Evolutionary conservation across 1,284 basidiomycete genomes (phyloP), one percentile per base, ranked within the genome.

Genomic region (Ustilago loliicola): DNA sequence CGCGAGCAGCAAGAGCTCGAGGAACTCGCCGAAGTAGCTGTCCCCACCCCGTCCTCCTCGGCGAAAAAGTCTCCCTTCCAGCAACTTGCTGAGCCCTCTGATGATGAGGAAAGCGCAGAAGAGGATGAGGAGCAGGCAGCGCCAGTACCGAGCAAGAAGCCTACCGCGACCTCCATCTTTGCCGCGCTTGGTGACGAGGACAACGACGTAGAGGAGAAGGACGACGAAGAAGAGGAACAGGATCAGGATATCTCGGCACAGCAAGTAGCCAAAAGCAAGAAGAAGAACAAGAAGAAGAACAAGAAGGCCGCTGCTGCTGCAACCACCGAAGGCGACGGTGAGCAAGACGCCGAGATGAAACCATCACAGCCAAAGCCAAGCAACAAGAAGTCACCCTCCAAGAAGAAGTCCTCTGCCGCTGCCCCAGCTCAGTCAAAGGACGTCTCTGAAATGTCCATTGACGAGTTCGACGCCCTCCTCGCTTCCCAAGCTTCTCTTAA

Each of bases 361-460:
- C 42, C 50, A 10, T 19, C 62, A 23, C 47, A 42, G 38, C 25
- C 68, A 1, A 65, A 53, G 21, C 3, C 55, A 19, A 72, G 61
- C 66, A 77, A 56, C 47, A 67, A 77, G 29, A 72, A 72, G 42
- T 59, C 57, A 6, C 50, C 66, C 19, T 50, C 48, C 15, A 19
- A 17, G 27, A 72, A 74, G 55, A 77, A 73, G 61, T 63, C 61
- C 27, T 9, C 65, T 2, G 56, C 66, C 2, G 48, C 60, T 25
- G 13, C 67, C 2, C 40, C 64, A 15, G 56, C 57, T 13, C 42
- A 63, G 9, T 21, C 63, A 1, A 67, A 74, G 45, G 66, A 79
- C 48, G 79, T 85, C 38, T 80, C 82, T 15, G 83, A 81, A 34
- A 82, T 86, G 82, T 79, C 80, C 5, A 75, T 84, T 25, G 84